Base-by-base conservation (phyloP, 1,139 yeast genomes). In the Ogataea hybrid region DNA sequence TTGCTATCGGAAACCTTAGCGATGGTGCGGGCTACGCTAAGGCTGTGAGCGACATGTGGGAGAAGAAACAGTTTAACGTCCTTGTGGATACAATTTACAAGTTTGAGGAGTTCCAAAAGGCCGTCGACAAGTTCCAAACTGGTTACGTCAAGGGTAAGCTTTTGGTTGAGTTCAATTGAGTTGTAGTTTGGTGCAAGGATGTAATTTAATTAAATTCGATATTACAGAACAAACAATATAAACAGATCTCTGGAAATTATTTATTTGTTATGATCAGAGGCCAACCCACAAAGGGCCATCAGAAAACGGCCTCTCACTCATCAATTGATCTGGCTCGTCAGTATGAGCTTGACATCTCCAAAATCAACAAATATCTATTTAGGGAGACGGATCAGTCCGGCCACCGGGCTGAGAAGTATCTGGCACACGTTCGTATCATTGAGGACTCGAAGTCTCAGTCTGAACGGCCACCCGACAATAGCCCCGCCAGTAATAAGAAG, bases 71-170 rank as follows among this genome's bases (percentile, higher is more conserved):
- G 18, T 54, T 79, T 37, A 61, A 63, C 32, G 66, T 79, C 10
- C 58, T 65, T 7, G 66, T 84, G 36, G 92, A 84, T 58, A 67
- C 79, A 10, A 73, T 72, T 17, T 71, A 67, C 50, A 59, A 69
- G 5, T 70, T 82, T 53, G 71, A 67, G 4, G 71, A 81, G 12
- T 75, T 63, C 51, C 56, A 71, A 36, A 57, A 65, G 5, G 92
- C 87, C 0, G 56, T 73, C 40, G 72, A 73, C 6, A 67, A 63
- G 47, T 58, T 82, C 28, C 61, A 58, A 12, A 59, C 69, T 12
- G 74, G 76, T 43, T 68, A 62, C 39, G 80, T 83, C 3, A 70
- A 69, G 44, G 95, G 95, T 29, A 85, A 85, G 58, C 69, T 84
- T 30, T 71, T 84, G 7, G 49, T 77, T 25, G 57, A 59, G 48